Percentiles rank a stretch among this genome's conserved stretches.
Evolutionary conservation across 352 stramenopile species (phyloP).

Genomic region (Plasmopara muralis): DNA sequence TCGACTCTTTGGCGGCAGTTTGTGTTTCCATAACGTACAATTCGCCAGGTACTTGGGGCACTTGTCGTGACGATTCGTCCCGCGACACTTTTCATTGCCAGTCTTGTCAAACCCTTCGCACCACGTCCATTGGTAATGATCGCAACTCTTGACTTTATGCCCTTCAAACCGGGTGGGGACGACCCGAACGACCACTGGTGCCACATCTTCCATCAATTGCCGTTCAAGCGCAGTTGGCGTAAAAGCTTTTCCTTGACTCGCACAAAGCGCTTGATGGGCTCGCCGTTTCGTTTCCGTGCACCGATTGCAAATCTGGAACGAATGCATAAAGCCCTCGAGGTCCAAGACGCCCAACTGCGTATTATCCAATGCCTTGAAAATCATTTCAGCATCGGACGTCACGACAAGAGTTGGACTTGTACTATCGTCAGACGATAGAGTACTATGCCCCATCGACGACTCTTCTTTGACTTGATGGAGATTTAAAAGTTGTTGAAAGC

Average conservation of each 20-base stretch:
- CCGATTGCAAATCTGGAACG: constrained; percentile 84
- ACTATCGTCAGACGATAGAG: not conserved
- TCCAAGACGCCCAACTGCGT: constrained; percentile 36
- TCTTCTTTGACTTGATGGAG: constrained; percentile 68
- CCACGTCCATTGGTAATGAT: constrained; percentile 85
- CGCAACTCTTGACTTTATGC: constrained; percentile 74
- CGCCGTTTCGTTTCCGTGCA: constrained; percentile 74
- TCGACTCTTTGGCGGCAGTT: constrained; percentile 76
- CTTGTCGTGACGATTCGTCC: constrained; percentile 82
- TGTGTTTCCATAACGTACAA: constrained; percentile 83
- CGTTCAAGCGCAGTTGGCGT: constrained; percentile 44
- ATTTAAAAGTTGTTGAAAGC: constrained; percentile 59
- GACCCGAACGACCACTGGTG: constrained; percentile 69
- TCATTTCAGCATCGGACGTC: constrained; percentile 35
- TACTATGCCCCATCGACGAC: not conserved
- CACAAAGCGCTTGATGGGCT: constrained; percentile 46
- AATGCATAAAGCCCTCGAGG: constrained; percentile 74
- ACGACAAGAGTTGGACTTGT: constrained; percentile 2
- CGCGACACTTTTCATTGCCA: constrained; percentile 77
- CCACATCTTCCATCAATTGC: constrained; percentile 72
- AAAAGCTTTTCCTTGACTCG: constrained; percentile 45
- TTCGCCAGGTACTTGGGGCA: constrained; percentile 83
- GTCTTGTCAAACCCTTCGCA: constrained; percentile 82
- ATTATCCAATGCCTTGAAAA: constrained; percentile 58
- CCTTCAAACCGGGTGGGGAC: constrained; percentile 66